Evolutionary conservation across 192 early-diverging fungal species (phyloP).

Genomic region (Geranomyces michiganensis): DNA sequence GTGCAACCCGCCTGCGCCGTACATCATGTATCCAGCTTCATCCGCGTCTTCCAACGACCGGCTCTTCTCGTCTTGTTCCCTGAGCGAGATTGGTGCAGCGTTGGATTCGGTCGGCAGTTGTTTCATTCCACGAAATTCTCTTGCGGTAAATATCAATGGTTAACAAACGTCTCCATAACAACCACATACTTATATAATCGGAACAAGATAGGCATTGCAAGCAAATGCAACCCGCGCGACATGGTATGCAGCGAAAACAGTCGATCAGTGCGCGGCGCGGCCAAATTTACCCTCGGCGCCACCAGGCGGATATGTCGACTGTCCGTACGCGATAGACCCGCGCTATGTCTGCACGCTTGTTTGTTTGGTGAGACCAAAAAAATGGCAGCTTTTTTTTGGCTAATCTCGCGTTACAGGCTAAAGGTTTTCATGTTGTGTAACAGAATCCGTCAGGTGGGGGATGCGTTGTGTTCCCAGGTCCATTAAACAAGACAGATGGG

Average conservation of each 20-base stretch:
- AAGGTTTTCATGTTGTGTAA: background rate
- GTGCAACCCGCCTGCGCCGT: constrained; percentile 6
- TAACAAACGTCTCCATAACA: background rate
- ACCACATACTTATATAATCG: background rate
- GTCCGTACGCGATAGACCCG: constrained; percentile 3
- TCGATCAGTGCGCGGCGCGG: constrained; percentile 17
- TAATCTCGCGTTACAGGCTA: background rate
- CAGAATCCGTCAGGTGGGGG: constrained; percentile 3
- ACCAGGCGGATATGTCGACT: constrained; percentile 14
- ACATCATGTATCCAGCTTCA: constrained; percentile 76
- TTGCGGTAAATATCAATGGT: constrained; percentile 7
- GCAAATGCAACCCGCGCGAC: background rate
- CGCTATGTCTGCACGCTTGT: constrained; percentile 6
- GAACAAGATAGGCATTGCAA: constrained; percentile 7
- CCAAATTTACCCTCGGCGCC: constrained; percentile 14
- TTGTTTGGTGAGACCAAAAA: constrained; percentile 14
- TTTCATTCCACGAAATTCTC: constrained; percentile 25
- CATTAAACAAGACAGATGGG: constrained; percentile 28
- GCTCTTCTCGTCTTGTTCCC: constrained; percentile 26
- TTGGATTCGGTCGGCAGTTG: constrained; percentile 16
- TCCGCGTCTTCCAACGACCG: constrained; percentile 74
- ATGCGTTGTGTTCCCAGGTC: constrained; percentile 11
- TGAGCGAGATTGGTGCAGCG: constrained; percentile 10
- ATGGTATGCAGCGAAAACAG: constrained; percentile 26
- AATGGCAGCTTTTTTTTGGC: background rate